Base-by-base conservation (phyloP, 2,329 filamentous ascomycete genomes). In the Pleurostoma richardsiae region DNA sequence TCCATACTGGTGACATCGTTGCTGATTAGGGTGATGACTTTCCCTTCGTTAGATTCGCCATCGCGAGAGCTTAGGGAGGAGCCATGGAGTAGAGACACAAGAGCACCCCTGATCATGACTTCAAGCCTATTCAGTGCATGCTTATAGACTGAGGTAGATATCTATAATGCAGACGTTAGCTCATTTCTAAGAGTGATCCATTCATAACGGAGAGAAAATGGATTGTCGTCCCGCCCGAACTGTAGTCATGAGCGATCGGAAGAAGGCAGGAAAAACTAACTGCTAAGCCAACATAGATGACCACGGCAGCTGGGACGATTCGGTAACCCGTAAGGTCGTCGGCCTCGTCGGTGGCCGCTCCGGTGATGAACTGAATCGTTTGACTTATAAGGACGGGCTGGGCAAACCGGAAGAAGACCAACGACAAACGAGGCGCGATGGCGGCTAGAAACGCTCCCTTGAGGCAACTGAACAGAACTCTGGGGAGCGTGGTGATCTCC, bases 321-420 rank as follows among this genome's bases (percentile, higher is more conserved):
- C 56, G 62, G 39, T 57, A 58, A 10, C 58, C 57, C 10, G 29
- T 29, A 29, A 36, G 28, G 19, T 10, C 26, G 2, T 42, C 31
- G 31, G 48, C 50, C 4, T 43, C 8, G 7, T 46, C 19, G 6
- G n/a, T 27, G n/a, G 45, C 29, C 10, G 46, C 36, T 8, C 42
- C 39, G 10, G 45, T 54, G 10, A 61, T 55, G 43, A 59, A 71
- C 40, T 50, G 51, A 42, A 73, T 71, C 0, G 63, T 54, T 4
- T 57, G 45, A 26, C 61, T 62, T 33, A 73, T 72, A 3, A 74
- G 53, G 2, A 66, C 41, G 4, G 69, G 65, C 47, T 73, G 71
- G 0, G 63, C 59, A 42, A 68, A 73, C 4, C 64, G 61, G 46
- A 72, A 73, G 1, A 58, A 6, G 10, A 69, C 63, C 10, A 72